phyloP scores from a whole-genome alignment of 2,329 filamentous ascomycete genomes.

The Phaeoacremonium minimum region DNA sequence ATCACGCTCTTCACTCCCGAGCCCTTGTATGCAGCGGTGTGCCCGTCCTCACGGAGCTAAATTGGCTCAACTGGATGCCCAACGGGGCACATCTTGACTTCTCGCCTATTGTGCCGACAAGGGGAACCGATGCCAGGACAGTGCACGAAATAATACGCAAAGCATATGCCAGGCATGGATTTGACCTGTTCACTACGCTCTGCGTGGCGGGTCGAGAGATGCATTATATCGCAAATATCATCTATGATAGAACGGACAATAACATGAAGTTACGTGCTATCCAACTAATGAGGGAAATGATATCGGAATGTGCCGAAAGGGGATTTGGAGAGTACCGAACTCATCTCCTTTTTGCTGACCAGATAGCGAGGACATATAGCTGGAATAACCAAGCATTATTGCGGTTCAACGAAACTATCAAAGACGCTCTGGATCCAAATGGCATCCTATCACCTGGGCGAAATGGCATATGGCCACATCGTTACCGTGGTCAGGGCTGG shows the following conservation, averaged over 20 bases:
- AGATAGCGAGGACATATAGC: slow-evolving; percentile 40
- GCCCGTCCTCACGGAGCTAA: slow-evolving; percentile 30
- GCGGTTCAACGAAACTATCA: slow-evolving; percentile 37
- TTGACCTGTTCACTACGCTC: slow-evolving; percentile 48
- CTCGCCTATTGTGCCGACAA: slow-evolving; percentile 44
- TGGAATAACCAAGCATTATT: slow-evolving; percentile 35
- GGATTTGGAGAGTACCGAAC: slow-evolving; percentile 43
- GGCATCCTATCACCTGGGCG: slow-evolving; percentile 28
- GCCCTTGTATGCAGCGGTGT: slow-evolving; percentile 25
- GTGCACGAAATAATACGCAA: slow-evolving; percentile 34
- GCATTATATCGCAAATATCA: slow-evolving; percentile 51
- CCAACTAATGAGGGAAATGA: slow-evolving; percentile 25
- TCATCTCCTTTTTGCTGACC: slow-evolving; percentile 39
- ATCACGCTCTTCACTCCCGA: slow-evolving; percentile 31
- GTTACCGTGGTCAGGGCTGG: slow-evolving; percentile 22
- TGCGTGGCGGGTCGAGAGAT: slow-evolving; percentile 48
- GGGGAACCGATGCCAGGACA: slow-evolving; percentile 37
- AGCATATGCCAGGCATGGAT: slow-evolving; percentile 33
- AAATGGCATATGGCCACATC: slow-evolving; percentile 29
- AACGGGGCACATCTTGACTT: slow-evolving; percentile 50
- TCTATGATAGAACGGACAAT: slow-evolving; percentile 41
- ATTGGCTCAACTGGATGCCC: slow-evolving; percentile 43
- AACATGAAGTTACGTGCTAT: slow-evolving; percentile 27
- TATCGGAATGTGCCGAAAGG: slow-evolving; percentile 31
- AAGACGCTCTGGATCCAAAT: slow-evolving; percentile 38